Base-by-base conservation (phyloP, 2,329 filamentous ascomycete species). In the Periconia sp. region DNA sequence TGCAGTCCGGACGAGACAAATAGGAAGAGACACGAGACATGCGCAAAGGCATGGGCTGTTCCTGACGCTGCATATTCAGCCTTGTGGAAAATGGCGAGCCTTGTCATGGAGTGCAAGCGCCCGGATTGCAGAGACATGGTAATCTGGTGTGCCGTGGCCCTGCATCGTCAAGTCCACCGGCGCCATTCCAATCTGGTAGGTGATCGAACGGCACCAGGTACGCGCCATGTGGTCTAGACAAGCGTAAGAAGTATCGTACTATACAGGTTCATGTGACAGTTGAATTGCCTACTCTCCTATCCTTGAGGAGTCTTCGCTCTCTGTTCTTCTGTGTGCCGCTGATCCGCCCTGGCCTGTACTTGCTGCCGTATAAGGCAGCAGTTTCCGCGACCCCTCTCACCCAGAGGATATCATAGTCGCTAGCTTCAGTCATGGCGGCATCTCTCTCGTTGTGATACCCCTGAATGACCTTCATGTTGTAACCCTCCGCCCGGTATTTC, bases 271-370 rank as follows among this genome's bases (percentile, higher is more conserved):
- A 28, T 28, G 25, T 5, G 25, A 28, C 4, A 15, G 5, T 21
- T 8, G 32, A 9, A 10, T 18, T 18, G 32, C 15, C 34, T 19
- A 24, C 15, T 38, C 33, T 39, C 23, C 26, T 41, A 4, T 40
- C 37, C 38, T 52, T 38, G 17, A 36, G 11, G 10, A 38, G 21
- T 23, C 38, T 48, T 36, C 41, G 24, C 21, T 50, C 37, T 25
- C 23, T 40, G 22, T 46, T 46, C 40, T 55, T 49, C 17, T 51
- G 38, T 31, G 40, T 50, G 10, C 48, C 43, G 32, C 37, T 46
- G 21, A 45, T 31, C 32, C 45, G 40, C 16, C 39, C 32, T 10
- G 36, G 31, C 30, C 42, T 35, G 26, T 50, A 46, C 37, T 38
- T 46, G 29, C 8, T 41, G 17, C 39, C 41, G 24, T 47, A 47